Conservation (phyloP, 345 rosid species). For the Pistacia integerrima region DNA sequence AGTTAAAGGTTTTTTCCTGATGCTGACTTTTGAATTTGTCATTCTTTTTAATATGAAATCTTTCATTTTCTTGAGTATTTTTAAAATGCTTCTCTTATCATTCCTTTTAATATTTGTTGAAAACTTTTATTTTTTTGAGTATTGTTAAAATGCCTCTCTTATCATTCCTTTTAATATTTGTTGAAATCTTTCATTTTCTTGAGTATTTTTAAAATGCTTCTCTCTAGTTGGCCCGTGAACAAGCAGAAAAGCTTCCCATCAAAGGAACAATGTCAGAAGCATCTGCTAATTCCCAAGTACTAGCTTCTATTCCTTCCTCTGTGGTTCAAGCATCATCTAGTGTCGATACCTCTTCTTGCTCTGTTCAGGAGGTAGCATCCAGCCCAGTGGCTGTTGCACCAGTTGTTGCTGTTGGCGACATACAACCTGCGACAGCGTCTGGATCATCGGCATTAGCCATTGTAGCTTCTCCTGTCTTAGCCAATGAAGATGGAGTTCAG, state of each 20-base stretch:
- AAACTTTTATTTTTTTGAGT: slow-evolving; percentile 21
- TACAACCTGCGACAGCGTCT: slow-evolving; percentile 40
- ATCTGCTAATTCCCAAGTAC: slow-evolving; percentile 22
- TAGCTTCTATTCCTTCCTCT: slow-evolving; percentile 30
- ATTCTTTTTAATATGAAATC: slow-evolving; percentile 2
- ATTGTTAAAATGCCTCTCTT: slow-evolving; percentile 3
- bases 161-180: neutral
- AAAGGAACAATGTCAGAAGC: slow-evolving; percentile 42
- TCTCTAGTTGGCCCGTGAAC: slow-evolving; percentile 86
- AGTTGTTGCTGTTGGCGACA: slow-evolving; percentile 37
- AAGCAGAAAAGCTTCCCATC: slow-evolving; percentile 41
- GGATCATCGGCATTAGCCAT: slow-evolving; percentile 41
- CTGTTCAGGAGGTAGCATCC: slow-evolving; percentile 44
- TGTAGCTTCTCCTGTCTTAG: slow-evolving; percentile 37
- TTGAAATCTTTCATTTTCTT: slow-evolving; percentile 16
- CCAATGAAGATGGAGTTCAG: slow-evolving; percentile 43
- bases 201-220: slow-evolving; percentile 8
- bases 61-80: slow-evolving; percentile 14
- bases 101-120: neutral
- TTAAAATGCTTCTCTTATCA: neutral
- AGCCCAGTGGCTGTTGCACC: slow-evolving; percentile 56
- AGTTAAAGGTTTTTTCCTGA: slow-evolving; percentile 66
- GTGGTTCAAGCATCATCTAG: slow-evolving; percentile 37
- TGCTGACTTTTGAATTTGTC: neutral
- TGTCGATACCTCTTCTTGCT: slow-evolving; percentile 40